Evolutionary conservation across 305 asterid genomes (phyloP).

Genomic region (Ilex paraguariensis): DNA sequence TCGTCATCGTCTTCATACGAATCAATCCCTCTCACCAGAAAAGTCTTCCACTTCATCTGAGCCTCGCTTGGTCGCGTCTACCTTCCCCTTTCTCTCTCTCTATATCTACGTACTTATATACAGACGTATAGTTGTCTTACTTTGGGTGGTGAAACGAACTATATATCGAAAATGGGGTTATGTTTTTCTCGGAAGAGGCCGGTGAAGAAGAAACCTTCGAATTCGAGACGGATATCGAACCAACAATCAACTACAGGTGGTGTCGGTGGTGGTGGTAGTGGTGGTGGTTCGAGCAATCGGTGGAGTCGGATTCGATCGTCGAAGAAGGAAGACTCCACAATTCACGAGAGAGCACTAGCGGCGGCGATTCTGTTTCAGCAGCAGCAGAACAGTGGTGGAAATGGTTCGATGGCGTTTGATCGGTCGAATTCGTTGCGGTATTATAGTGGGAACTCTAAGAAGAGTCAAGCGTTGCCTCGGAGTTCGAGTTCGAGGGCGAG

Average conservation of each 20-base stretch:
- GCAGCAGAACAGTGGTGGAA: slow-evolving; percentile 38
- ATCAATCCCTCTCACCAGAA: too few relatives aligned
- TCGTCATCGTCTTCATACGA: too few relatives aligned
- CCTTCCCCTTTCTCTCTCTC: neutral
- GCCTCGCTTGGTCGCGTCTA: neutral
- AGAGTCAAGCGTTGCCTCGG: slow-evolving; percentile 63
- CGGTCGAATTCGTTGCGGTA: slow-evolving; percentile 85
- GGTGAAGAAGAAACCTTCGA: slow-evolving; percentile 49
- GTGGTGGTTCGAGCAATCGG: slow-evolving; percentile 52
- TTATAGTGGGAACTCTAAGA: slow-evolving; percentile 46
- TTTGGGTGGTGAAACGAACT: neutral
- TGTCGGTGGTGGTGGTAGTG: slow-evolving; percentile 32
- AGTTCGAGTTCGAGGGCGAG: slow-evolving; percentile 87
- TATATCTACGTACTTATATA: neutral
- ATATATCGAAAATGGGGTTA: slow-evolving; percentile 44
- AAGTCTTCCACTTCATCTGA: neutral
- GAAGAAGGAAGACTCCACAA: slow-evolving; percentile 57
- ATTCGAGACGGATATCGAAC: slow-evolving; percentile 4
- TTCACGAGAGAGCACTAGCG: slow-evolving; percentile 80
- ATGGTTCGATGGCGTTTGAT: slow-evolving; percentile 43
- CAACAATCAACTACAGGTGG: slow-evolving; percentile 5
- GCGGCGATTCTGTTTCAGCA: slow-evolving; percentile 91
- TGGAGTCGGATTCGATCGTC: slow-evolving; percentile 69
- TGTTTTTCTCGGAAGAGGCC: slow-evolving; percentile 72
- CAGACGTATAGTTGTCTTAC: neutral